Conservation (phyloP, 768 basidiomycete species). For the Arthromyces matolae region DNA sequence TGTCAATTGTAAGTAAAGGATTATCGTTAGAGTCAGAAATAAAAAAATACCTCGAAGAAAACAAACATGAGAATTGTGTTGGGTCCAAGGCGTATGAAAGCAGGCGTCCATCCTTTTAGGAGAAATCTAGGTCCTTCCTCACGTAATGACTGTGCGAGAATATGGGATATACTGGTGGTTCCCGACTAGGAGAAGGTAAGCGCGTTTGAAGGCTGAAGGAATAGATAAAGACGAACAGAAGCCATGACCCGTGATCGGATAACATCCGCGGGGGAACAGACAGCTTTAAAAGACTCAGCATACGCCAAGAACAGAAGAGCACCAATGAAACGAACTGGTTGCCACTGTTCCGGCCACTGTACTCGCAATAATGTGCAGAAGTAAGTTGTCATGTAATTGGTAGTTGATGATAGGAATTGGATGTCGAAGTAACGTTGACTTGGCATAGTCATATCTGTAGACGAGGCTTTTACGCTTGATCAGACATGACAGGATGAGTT, state of each 20-base stretch:
- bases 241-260: conserved; percentile 76
- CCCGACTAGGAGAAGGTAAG: conserved; percentile 39
- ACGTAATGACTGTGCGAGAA: conserved; percentile 56
- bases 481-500: not conserved
- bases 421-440: conserved; percentile 48
- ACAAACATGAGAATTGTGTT: conserved; percentile 85
- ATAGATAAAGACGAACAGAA: conserved; percentile 41
- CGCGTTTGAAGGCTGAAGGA: not conserved
- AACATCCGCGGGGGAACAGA: conserved; percentile 78
- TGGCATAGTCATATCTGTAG: conserved; percentile 74
- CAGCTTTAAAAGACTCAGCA: conserved; percentile 39
- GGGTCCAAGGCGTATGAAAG: conserved; percentile 79
- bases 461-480: not conserved
- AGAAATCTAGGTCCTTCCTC: conserved; percentile 76
- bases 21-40: not conserved
- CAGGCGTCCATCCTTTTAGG: conserved; percentile 89
- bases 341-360: conserved; percentile 70
- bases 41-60: conserved; percentile 64
- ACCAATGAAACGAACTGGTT: conserved; percentile 54
- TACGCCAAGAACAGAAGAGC: not conserved
- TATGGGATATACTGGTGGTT: conserved; percentile 42
- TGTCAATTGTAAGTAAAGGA: conserved; percentile 1
- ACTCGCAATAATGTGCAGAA: conserved; percentile 67
- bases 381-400: conserved; percentile 60
- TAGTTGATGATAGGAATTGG: conserved; percentile 54